These are phyloP conservation scores for Papiliotrema laurentii DNA, from an alignment of 1,284 basidiomycete genomes.

Conservation along the genomic window DNA sequence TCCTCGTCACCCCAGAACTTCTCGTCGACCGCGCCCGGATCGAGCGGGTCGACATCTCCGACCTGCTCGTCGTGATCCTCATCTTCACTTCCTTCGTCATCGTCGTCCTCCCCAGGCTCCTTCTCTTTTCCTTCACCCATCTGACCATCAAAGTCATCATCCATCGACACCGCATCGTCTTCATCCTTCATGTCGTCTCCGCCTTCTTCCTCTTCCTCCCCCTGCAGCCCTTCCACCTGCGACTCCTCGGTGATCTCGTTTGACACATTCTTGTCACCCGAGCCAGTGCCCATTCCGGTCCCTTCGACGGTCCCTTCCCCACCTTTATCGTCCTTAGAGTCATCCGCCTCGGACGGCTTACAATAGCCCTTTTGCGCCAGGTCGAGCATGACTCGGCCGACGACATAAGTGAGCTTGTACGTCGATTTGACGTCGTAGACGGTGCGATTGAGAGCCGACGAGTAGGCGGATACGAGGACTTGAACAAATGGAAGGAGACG, in stretches of 20 bases:
- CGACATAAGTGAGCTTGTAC: constrained; percentile 78
- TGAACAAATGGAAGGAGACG: constrained; percentile 47
- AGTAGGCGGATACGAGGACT: constrained; percentile 59
- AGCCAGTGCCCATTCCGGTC: constrained; percentile 79
- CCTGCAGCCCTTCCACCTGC: constrained; percentile 89
- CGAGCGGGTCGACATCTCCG: constrained; percentile 78
- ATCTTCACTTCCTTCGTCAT: constrained; percentile 57
- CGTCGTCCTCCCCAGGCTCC: constrained; percentile 58
- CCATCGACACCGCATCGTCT: constrained; percentile 57
- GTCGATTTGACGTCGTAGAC: constrained; percentile 58
- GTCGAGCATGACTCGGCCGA: constrained; percentile 68
- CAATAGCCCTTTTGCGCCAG: constrained; percentile 88
- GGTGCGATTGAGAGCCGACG: constrained; percentile 16
- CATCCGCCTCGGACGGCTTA: constrained; percentile 67
- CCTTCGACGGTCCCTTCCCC: constrained; percentile 59
- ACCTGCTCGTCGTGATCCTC: constrained; percentile 72
- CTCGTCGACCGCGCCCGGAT: constrained; percentile 86
- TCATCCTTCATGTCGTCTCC: constrained; percentile 58
- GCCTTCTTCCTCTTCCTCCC: constrained; percentile 58
- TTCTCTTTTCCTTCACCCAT: constrained; percentile 68
- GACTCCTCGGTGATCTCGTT: constrained; percentile 92
- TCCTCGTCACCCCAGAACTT: constrained; percentile 91
- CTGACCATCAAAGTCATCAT: constrained; percentile 66
- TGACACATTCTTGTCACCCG: constrained; percentile 79
- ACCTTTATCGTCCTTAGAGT: constrained; percentile 44